Evolutionary conservation across 139 green algal genomes (phyloP).

Genomic region (Edaphochlamys debaryana): DNA sequence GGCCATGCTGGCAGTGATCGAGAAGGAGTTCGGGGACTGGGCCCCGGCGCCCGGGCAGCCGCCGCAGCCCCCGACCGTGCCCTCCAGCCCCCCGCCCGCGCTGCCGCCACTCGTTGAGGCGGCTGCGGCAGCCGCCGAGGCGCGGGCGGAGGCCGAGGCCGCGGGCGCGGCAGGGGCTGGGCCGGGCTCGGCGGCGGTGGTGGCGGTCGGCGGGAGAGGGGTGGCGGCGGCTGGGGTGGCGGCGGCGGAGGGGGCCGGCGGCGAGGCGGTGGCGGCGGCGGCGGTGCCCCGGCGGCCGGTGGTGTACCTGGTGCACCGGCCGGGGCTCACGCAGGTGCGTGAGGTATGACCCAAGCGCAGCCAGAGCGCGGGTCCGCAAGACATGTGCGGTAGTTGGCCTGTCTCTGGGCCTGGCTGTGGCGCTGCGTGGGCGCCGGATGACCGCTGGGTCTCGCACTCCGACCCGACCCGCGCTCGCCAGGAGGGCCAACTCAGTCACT

Average conservation of each 20-base stretch:
- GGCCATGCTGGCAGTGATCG: slow-evolving; percentile 60
- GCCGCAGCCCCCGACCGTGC: slow-evolving; percentile 14
- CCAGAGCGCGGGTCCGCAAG: too few species aligned
- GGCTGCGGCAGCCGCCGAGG: too few species aligned
- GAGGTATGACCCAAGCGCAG: too few species aligned
- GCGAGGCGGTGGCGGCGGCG: background rate
- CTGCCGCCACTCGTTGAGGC: slow-evolving; percentile 4
- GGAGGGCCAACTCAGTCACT: too few species aligned
- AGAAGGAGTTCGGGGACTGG: slow-evolving; percentile 63
- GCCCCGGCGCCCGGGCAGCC: slow-evolving; percentile 50
- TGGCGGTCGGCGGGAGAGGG: background rate
- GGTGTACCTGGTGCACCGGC: slow-evolving; percentile 70
- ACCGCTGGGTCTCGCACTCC: too few species aligned
- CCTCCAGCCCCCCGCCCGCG: slow-evolving; percentile 39
- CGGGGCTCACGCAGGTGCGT: slow-evolving; percentile 55
- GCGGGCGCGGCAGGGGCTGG: background rate
- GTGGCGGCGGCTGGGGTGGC: background rate
- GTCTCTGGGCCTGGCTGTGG: too few species aligned
- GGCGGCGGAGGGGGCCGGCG: too few species aligned
- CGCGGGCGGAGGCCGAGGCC: background rate
- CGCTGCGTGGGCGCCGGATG: too few species aligned
- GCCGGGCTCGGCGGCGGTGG: background rate
- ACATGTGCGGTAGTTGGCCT: too few species aligned
- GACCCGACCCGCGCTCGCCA: too few species aligned
- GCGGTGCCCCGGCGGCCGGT: background rate